Percentiles rank a stretch among this genome's conserved stretches.
phyloP scores from a whole-genome alignment of 2,329 filamentous ascomycete genomes.

The Aspergillus hiratsukae region DNA sequence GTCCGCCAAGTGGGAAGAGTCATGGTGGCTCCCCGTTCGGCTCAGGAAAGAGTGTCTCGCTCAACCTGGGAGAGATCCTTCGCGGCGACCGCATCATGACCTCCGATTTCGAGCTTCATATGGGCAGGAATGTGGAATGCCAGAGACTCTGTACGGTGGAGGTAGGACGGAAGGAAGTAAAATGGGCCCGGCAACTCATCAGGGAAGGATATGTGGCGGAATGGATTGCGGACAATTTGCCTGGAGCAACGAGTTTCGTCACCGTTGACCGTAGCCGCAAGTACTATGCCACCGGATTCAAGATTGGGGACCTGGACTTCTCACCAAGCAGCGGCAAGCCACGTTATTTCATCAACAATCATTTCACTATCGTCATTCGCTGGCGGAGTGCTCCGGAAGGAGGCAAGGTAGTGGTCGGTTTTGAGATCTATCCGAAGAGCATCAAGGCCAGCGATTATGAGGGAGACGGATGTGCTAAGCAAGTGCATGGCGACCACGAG shows the following conservation, averaged over 20 bases:
- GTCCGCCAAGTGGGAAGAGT: slow-evolving; percentile 66
- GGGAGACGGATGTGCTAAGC: slow-evolving; percentile 61
- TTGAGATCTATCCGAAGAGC: slow-evolving; percentile 87
- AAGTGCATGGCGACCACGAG: slow-evolving; percentile 59
- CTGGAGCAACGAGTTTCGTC: slow-evolving; percentile 82
- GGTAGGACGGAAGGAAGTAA: slow-evolving; percentile 60
- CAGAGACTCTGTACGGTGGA: slow-evolving; percentile 67
- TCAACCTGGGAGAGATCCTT: slow-evolving; percentile 83
- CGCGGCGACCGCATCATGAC: slow-evolving; percentile 80
- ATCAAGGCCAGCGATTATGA: slow-evolving; percentile 61
- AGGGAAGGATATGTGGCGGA: slow-evolving; percentile 79
- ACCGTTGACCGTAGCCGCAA: slow-evolving; percentile 78
- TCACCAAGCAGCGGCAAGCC: slow-evolving; percentile 56
- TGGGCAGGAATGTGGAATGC: slow-evolving; percentile 71
- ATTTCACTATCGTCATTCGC: slow-evolving; percentile 78
- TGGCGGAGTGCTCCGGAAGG: slow-evolving; percentile 68
- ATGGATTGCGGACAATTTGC: slow-evolving; percentile 91
- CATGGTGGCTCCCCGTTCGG: slow-evolving; percentile 64
- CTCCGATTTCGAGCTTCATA: slow-evolving; percentile 75
- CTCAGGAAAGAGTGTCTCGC: slow-evolving; percentile 70
- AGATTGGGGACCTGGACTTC: slow-evolving; percentile 72
- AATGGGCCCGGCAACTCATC: slow-evolving; percentile 67
- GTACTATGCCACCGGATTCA: slow-evolving; percentile 88
- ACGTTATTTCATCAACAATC: slow-evolving; percentile 77
- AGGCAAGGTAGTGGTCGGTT: slow-evolving; percentile 77